Percentiles rank a stretch among this genome's conserved stretches.
Conservation (phyloP, 352 stramenopile species). For the Pythium guiyangense region DNA sequence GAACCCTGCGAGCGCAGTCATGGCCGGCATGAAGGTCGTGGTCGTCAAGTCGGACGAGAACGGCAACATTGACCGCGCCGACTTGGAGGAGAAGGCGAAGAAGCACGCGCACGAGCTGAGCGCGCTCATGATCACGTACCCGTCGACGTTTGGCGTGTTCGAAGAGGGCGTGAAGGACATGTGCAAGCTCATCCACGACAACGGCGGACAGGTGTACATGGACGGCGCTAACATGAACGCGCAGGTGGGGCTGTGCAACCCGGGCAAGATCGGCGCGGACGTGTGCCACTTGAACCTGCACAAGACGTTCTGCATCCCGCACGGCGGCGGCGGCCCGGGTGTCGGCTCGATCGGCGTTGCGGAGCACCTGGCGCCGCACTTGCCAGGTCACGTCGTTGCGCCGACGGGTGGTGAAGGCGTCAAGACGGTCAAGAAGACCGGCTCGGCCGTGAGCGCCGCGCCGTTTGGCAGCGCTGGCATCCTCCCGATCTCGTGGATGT, state of each 20-base stretch:
- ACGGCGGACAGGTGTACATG: conserved; percentile 99
- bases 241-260: conserved; percentile 97
- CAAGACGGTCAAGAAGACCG: conserved; percentile 67
- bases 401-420: conserved; percentile 80
- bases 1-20: conserved; percentile 96
- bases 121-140: conserved; percentile 99
- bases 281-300: conserved; percentile 99
- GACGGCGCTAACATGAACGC: conserved; percentile 99
- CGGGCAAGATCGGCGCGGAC: conserved; percentile 95
- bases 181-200: conserved; percentile 92
- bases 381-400: conserved; percentile 93
- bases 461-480: conserved; percentile 98
- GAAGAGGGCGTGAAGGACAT: conserved; percentile 98
- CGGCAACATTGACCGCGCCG: conserved; percentile 95
- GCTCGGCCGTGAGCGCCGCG: conserved; percentile 90
- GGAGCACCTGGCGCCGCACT: conserved; percentile 92
- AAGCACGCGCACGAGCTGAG: conserved; percentile 96
- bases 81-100: conserved; percentile 93
- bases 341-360: conserved; percentile 91
- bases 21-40: conserved; percentile 98
- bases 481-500: conserved; percentile 99
- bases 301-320: conserved; percentile 99
- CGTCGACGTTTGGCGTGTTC: conserved; percentile 98
- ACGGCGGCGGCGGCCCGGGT: conserved; percentile 97
- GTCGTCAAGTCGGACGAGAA: conserved; percentile 95